Base-by-base conservation (phyloP, 805 yeast species). In the Metschnikowia matae region DNA sequence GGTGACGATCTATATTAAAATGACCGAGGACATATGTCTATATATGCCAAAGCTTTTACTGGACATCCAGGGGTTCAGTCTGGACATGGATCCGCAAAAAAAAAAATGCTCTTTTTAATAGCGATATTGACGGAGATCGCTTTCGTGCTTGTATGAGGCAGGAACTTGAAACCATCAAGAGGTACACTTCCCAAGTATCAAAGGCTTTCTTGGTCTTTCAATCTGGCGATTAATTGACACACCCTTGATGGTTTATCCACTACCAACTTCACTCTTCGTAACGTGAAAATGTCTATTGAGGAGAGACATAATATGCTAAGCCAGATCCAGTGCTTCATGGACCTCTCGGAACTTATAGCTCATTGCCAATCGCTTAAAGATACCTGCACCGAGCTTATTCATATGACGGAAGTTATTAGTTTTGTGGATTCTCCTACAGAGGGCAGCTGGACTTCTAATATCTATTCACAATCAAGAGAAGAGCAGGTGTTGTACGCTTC, bases 311-410 rank as follows among this genome's bases (percentile, higher is more conserved):
- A 33, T 18, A 21, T n/a, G 31, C 31, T 42, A 21, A 21, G 45
- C 17, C 29, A n/a, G 15, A 42, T 42, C 20, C 45, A 33, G 20
- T 42, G 45, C 29, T 33, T 42, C 15, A 6, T 14, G 6, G 45
- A 42, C 21, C 45, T 42, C 14, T n/a, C 23, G 2, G 34, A 21
- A 15, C 29, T 42, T 14, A 18, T 6, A 8, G 18, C 20, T 10
- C 31, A 33, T 4, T 42, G 45, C 21, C 29, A 33, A 13, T 33
- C 10, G 14, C 26, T 42, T 37, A 42, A 14, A 42, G 15, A 33
- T 5, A 42, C n/a, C 8, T 42, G 45, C 31, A 42, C n/a, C 8
- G 38, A 42, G 38, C 45, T 42, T 8, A 33, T 33, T n/a, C 45
- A 34, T 5, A 33, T 42, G 38, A 42, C 45, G 20, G 38, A 20